These are phyloP conservation scores for Hygrophila difformis DNA, from an alignment of 257 asterid species.

Conservation along the genomic window DNA sequence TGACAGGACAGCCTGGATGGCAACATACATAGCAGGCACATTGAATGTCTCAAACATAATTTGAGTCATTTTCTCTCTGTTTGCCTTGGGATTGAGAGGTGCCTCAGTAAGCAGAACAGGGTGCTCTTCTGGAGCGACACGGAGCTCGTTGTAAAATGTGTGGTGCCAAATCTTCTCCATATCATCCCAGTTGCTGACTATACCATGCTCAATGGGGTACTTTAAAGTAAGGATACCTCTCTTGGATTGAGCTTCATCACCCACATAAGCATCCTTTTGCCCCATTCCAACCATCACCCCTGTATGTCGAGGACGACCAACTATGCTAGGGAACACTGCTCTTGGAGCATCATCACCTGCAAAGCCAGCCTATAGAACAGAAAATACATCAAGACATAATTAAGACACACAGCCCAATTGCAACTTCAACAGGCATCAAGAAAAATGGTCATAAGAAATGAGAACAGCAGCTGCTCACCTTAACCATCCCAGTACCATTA, in stretches of 20 bases:
- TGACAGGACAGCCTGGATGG: conserved; percentile 47
- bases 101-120: conserved; percentile 37
- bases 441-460: neutral
- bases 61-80: conserved; percentile 44
- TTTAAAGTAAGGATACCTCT: conserved; percentile 37
- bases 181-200: conserved; percentile 41
- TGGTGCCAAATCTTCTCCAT: conserved; percentile 49
- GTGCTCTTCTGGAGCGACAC: conserved; percentile 40
- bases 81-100: conserved; percentile 38
- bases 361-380: conserved; percentile 27
- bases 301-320: conserved; percentile 38
- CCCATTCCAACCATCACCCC: conserved; percentile 45
- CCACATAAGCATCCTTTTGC: conserved; percentile 33
- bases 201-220: conserved; percentile 43
- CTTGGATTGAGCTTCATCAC: conserved; percentile 37
- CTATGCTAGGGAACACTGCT: conserved; percentile 39
- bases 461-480: conserved; percentile 20
- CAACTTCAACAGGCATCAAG: neutral
- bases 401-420: neutral
- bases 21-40: conserved; percentile 40
- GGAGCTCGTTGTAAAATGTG: conserved; percentile 38
- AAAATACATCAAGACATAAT: neutral
- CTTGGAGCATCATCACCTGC: conserved; percentile 47
- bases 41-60: conserved; percentile 43
- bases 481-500: conserved; percentile 44